Conservation (phyloP, 2,329 filamentous ascomycete species). For the Aspergillus sp. region DNA sequence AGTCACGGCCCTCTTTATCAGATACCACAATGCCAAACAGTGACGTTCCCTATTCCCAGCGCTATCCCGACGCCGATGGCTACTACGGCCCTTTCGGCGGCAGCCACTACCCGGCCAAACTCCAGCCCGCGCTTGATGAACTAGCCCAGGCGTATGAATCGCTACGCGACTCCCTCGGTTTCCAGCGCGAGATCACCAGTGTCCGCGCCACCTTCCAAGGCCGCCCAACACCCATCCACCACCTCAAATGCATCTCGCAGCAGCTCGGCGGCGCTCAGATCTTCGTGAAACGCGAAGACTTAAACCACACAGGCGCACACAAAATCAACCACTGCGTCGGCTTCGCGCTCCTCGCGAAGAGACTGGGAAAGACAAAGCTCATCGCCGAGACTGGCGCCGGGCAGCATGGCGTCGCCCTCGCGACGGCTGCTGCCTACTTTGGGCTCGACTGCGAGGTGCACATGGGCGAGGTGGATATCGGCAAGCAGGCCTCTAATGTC, state of each 20-base stretch:
- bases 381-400: neutral
- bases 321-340: constrained; percentile 95
- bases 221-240: neutral
- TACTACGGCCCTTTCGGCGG: neutral
- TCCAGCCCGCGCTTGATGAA: neutral
- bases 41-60: neutral
- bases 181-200: neutral
- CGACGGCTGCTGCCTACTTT: neutral
- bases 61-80: neutral
- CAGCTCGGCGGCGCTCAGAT: constrained; percentile 18
- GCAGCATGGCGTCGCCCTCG: neutral
- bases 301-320: constrained; percentile 90
- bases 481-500: neutral
- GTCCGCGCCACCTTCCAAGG: neutral
- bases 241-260: neutral
- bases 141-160: neutral
- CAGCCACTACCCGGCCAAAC: neutral
- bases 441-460: neutral
- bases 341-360: constrained; percentile 67
- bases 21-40: neutral
- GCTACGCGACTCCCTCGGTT: neutral
- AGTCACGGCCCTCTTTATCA: too few relatives aligned
- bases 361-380: neutral
- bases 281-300: constrained; percentile 80
- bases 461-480: neutral